phyloP scores from a whole-genome alignment of 495 filamentous ascomycete species.

The Talaromyces liani region DNA sequence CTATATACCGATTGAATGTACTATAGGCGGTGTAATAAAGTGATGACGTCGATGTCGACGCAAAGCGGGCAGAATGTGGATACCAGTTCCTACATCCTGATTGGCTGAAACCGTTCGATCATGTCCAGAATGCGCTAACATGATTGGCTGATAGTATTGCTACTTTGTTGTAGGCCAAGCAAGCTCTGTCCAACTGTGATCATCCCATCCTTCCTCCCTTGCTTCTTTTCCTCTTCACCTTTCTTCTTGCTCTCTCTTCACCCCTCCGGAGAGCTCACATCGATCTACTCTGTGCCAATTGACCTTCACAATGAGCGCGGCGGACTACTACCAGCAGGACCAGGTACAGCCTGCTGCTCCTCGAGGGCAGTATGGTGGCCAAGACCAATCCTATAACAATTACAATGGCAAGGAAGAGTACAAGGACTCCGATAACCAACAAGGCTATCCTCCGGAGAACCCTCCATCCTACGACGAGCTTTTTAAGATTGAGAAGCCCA shows the following conservation, averaged over 20 bases:
- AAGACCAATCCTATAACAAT: constrained; percentile 6
- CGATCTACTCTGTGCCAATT: neutral
- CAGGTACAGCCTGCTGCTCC: constrained; percentile 13
- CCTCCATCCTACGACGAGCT: constrained; percentile 59
- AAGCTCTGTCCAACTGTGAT: neutral
- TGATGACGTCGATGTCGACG: neutral
- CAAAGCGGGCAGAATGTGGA: neutral
- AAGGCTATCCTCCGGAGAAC: constrained; percentile 17
- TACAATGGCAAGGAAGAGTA: constrained; percentile 12
- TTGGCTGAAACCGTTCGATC: neutral
- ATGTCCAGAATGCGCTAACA: neutral
- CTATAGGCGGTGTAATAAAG: neutral
- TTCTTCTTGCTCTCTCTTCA: neutral
- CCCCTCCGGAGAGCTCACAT: neutral
- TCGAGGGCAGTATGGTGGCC: constrained; percentile 7
- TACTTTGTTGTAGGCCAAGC: neutral
- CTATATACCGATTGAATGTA: neutral
- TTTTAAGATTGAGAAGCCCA: constrained; percentile 74
- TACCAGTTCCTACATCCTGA: neutral
- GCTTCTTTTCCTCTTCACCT: neutral
- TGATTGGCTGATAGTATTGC: neutral
- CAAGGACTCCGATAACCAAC: neutral
- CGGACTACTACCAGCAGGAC: constrained; percentile 32
- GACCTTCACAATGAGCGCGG: constrained; percentile 31
- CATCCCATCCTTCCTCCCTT: constrained; percentile 1